These are phyloP conservation scores for Colletotrichum sp. DNA, from an alignment of 2,329 filamentous ascomycete genomes.

Conservation along the genomic window DNA sequence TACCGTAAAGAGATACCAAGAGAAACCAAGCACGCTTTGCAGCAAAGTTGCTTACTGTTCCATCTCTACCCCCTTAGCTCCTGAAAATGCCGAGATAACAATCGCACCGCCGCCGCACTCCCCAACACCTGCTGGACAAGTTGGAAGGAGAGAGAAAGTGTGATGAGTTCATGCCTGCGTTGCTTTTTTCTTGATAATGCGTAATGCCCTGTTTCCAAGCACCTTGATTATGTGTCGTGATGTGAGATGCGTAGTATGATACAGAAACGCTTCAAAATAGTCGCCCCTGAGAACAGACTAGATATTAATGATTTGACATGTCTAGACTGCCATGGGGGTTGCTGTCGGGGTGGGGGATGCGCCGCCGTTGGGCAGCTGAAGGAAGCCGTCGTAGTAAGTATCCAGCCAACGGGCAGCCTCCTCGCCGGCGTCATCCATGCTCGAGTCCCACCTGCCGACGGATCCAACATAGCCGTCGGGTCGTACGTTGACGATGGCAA, in stretches of 20 bases:
- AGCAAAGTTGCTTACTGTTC: not conserved
- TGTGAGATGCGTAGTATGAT: conserved; percentile 5
- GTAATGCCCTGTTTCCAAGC: not conserved
- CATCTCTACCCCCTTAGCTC: conserved; percentile 11
- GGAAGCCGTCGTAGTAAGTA: conserved; percentile 58
- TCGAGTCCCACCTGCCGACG: conserved; percentile 59
- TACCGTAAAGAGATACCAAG: not conserved
- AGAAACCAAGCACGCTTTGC: conserved; percentile 9
- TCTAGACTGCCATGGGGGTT: conserved; percentile 15
- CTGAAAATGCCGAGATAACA: conserved; percentile 21
- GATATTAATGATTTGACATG: not conserved
- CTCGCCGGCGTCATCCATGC: conserved; percentile 53
- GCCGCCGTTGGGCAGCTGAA: conserved; percentile 47
- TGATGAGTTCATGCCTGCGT: conserved; percentile 16
- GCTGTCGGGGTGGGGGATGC: conserved; percentile 10
- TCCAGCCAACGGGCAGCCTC: conserved; percentile 61
- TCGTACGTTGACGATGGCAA: conserved; percentile 71
- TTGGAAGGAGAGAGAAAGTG: conserved; percentile 15
- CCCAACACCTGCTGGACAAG: conserved; percentile 20
- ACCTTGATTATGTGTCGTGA: conserved; percentile 11
- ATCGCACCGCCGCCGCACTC: conserved; percentile 18
- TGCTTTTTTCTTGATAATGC: not conserved
- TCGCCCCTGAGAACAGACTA: not conserved
- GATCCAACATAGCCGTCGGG: conserved; percentile 78
- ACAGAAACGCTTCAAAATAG: not conserved